Conservation (phyloP, 2,329 filamentous ascomycete species). For the Colletotrichum chrysophilum region DNA sequence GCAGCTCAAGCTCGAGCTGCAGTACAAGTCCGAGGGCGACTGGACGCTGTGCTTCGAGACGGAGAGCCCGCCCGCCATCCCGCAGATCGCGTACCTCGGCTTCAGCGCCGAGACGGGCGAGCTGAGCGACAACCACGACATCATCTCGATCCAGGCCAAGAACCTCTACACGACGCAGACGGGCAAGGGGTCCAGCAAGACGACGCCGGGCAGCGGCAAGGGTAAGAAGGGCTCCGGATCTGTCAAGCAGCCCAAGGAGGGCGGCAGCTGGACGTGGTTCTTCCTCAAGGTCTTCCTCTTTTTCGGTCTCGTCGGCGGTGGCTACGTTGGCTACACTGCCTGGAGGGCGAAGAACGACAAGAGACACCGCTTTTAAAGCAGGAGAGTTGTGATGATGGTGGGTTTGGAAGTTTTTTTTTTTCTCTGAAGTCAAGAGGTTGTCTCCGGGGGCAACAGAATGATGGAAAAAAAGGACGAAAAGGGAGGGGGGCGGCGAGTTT, state of each 20-base stretch:
- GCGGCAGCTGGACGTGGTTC: slow-evolving; percentile 65
- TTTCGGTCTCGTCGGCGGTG: slow-evolving; percentile 71
- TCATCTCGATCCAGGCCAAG: slow-evolving; percentile 83
- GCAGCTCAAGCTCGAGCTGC: slow-evolving; percentile 85
- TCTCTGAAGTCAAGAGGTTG: background rate
- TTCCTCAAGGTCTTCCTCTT: slow-evolving; percentile 85
- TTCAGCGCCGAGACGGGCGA: slow-evolving; percentile 93
- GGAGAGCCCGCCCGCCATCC: slow-evolving; percentile 74
- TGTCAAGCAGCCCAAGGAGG: slow-evolving; percentile 46
- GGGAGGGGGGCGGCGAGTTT: background rate
- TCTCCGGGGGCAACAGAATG: background rate
- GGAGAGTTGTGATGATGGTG: background rate
- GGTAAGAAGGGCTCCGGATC: slow-evolving; percentile 31
- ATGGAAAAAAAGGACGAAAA: background rate
- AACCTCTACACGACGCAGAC: slow-evolving; percentile 78
- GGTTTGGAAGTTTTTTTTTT: background rate
- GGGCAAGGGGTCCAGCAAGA: slow-evolving; percentile 36
- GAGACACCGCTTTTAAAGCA: slow-evolving; percentile 60
- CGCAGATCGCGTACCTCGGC: slow-evolving; percentile 75
- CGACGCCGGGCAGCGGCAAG: slow-evolving; percentile 27
- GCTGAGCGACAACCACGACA: slow-evolving; percentile 96
- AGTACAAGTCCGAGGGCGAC: slow-evolving; percentile 89
- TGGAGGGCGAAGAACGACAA: slow-evolving; percentile 73
- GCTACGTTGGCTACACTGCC: slow-evolving; percentile 84
- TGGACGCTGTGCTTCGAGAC: slow-evolving; percentile 91